A percentile compares a stretch with the other conserved stretches of the same genome.
Evolutionary conservation across 2,329 filamentous ascomycete genomes (phyloP).

Genomic region (Sphaerulina musiva): DNA sequence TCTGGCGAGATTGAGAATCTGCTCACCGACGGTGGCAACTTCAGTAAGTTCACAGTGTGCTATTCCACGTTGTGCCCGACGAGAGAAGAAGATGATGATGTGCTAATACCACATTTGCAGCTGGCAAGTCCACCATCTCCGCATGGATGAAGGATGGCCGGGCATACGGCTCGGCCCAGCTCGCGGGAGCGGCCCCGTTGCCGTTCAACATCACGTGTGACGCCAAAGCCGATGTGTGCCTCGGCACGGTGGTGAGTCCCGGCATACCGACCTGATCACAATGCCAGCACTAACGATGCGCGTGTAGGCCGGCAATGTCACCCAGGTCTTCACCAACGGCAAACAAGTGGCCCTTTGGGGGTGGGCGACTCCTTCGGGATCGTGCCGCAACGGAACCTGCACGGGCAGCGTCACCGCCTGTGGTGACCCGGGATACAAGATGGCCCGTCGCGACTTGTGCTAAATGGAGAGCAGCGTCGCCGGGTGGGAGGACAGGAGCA

Average conservation of each 20-base stretch:
- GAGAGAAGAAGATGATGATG: too few species aligned
- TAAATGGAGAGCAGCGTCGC: not conserved
- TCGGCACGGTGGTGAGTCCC: constrained; percentile 9
- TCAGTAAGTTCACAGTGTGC: constrained; percentile 9
- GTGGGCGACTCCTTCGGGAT: constrained; percentile 11
- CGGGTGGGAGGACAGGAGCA: too few species aligned
- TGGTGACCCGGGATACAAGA: constrained; percentile 14
- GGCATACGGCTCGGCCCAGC: constrained; percentile 8
- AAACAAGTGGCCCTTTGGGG: constrained; percentile 15
- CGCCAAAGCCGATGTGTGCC: constrained; percentile 3
- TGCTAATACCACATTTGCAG: not conserved
- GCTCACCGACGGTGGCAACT: constrained; percentile 11
- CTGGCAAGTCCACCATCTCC: constrained; percentile 11
- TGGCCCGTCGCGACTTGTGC: not conserved
- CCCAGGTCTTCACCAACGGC: constrained; percentile 14
- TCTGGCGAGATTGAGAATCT: constrained; percentile 12
- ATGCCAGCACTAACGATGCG: not conserved
- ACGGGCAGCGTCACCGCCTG: constrained; percentile 8
- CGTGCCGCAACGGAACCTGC: constrained; percentile 10
- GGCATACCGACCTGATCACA: too few species aligned
- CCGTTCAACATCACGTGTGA: constrained; percentile 16
- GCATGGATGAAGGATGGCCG: constrained; percentile 15
- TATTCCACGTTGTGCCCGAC: too few species aligned
- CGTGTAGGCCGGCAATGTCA: constrained; percentile 11
- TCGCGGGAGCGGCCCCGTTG: constrained; percentile 8